Evolutionary conservation across 345 rosid genomes (phyloP).

Genomic region (Gossypium turneri): DNA sequence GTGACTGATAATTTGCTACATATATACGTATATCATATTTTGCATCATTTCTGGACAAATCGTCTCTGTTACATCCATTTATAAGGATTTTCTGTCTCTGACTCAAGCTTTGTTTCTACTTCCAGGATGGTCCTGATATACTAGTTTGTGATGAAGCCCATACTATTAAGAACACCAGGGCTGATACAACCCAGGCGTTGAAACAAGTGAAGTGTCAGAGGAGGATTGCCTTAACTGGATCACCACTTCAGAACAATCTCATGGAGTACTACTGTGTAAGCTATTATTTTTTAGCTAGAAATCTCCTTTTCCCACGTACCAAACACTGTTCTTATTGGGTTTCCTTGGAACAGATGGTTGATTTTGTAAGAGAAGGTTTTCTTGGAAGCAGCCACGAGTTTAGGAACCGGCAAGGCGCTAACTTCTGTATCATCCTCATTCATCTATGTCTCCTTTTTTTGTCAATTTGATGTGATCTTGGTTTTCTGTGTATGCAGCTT

Average conservation of each 20-base stretch:
- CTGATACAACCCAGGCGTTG: conserved; percentile 96
- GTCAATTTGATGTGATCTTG: conserved; percentile 14
- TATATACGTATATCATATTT: not conserved
- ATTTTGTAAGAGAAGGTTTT: conserved; percentile 99
- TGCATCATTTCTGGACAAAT: conserved; percentile 5
- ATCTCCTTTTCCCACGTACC: not conserved
- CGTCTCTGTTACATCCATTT: conserved; percentile 6
- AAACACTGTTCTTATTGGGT: conserved; percentile 13
- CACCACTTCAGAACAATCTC: conserved; percentile 98
- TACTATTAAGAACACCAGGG: conserved; percentile 91
- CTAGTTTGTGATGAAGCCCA: conserved; percentile 99
- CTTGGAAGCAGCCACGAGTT: conserved; percentile 99
- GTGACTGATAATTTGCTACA: not conserved
- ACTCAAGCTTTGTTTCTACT: conserved; percentile 24
- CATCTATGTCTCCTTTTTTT: conserved; percentile 15
- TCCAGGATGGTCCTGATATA: conserved; percentile 97
- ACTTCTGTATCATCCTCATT: conserved; percentile 18
- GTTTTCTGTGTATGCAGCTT: conserved; percentile 54
- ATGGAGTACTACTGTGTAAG: conserved; percentile 99
- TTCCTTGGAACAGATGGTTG: conserved; percentile 86
- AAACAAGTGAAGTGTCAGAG: conserved; percentile 96
- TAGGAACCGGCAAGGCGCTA: conserved; percentile 78
- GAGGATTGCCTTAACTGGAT: conserved; percentile 97
- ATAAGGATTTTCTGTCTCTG: not conserved
- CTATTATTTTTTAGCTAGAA: conserved; percentile 20